Base-by-base conservation (phyloP, 306 rosid genomes). In the Pterocarpus santalinus region DNA sequence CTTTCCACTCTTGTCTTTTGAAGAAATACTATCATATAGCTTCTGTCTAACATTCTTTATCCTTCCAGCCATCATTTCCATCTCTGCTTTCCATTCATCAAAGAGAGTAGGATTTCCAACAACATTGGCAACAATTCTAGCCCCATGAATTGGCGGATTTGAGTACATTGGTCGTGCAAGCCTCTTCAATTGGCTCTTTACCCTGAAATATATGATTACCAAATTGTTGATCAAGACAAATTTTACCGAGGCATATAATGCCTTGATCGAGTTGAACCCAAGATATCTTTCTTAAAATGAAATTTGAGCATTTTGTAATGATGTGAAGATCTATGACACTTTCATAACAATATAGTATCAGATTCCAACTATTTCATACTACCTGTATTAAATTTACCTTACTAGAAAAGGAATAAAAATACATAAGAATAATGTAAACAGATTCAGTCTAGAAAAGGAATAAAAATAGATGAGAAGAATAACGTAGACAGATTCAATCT, bases 51-150 rank as follows among this genome's bases (percentile, higher is more conserved):
- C 99, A 67, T 83, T 90, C 88, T 91, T 95, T 69, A 93, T 95
- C 80, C 99, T 93, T 84, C 99, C 99, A 5, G 99, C 99, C 99
- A 95, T 95, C 96, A 93, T 86, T 88, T 93, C 97, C 99, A 95
- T 93, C 85, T 95, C 99, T 49, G 90, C 93, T 89, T 85, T 93
- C 99, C 99, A 95, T 84, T 93, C 99, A 35, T 80, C 58, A 41
- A 95, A 95, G 65, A 95, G 99, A 32, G 55, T 12, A 32, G 94
- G 96, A 78, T 88, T 88, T 62, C 99, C 99, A 77, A 95, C 99
- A 76, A 95, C 81, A 80, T 95, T 90, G 55, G 99, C 99, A 44
- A 93, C 99, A 75, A 95, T 93, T 83, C 84, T 87, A 41, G 98
- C 99, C 60, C 99, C 99, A 4, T 95, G 99, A 78, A 95, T 85